Percentiles rank a stretch among this genome's conserved stretches.
phyloP scores from a whole-genome alignment of 176 grass and related monocot genomes.

The Eleusine indica region DNA sequence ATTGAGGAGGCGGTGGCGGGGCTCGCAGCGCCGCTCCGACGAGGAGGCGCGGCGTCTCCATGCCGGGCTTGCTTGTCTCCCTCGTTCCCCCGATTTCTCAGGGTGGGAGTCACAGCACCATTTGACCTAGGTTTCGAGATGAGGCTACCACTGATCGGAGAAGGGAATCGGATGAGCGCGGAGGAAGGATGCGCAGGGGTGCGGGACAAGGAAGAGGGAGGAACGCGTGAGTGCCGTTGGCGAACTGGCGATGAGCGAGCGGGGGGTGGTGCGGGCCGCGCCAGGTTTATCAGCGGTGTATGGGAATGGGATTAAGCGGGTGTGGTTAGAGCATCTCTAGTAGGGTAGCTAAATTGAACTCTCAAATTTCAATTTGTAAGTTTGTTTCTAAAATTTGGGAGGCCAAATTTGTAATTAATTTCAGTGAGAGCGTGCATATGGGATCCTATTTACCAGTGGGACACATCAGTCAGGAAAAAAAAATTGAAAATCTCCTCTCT shows the following conservation, averaged over 20 bases:
- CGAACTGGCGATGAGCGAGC: background rate
- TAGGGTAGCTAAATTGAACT: too few relatives aligned
- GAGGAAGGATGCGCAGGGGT: background rate
- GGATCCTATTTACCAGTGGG: too few relatives aligned
- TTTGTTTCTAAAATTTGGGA: too few relatives aligned
- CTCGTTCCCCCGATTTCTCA: background rate
- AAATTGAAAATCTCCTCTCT: too few relatives aligned
- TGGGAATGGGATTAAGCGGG: background rate
- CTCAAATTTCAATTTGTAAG: too few relatives aligned
- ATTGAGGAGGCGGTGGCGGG: background rate
- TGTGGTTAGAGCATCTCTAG: too few relatives aligned
- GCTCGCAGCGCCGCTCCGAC: constrained; percentile 7
- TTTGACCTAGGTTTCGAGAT: background rate
- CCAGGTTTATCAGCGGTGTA: background rate
- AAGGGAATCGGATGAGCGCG: background rate
- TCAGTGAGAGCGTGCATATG: too few relatives aligned
- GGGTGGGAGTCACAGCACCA: background rate
- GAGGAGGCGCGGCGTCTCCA: constrained; percentile 14
- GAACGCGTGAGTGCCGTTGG: background rate
- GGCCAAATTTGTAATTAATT: too few relatives aligned
- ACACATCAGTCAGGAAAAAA: too few relatives aligned
- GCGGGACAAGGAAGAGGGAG: background rate
- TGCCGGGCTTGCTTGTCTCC: background rate
- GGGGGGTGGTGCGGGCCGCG: background rate
- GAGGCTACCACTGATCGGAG: background rate